Evolutionary conservation across 1,139 yeast species (phyloP), one percentile per base, ranked within the genome.

Genomic region (Saccharomyces hybrid): DNA sequence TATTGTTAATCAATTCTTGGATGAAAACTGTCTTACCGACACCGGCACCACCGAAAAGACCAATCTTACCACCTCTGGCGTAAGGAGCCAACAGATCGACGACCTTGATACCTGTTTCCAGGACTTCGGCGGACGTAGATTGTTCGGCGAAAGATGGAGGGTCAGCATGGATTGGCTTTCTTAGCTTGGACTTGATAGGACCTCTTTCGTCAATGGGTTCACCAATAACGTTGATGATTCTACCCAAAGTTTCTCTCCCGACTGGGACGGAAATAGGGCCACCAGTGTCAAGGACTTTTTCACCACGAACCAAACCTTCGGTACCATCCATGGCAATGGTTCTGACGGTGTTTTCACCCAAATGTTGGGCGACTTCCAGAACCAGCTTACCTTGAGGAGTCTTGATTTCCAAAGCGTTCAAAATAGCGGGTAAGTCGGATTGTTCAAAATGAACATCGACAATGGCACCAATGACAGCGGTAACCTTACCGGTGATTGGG

Each of bases 41-140:
- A 91, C 99, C 99, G 78, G 99, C 99, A 91, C 99, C 99, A 83
- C 99, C 99, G 88, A 93, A 93, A 75, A 93, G 86, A 85, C 99
- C 99, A 88, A 93, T 93, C 86, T 93, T 93, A 88, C 99, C 99
- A 88, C 99, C 99, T 88, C 97, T 91, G 75, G 99, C 99, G 82
- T 93, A 93, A 70, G 99, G 99, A 68, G 99, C 99, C 70, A 93
- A 86, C 75, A 93, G 84, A 77, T 93, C 99, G 80, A 93, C 99
- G 78, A 93, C 99, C 86, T 93, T 93, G 76, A 93, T 93, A 88
- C 99, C 99, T 65, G 99, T 93, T 82, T 91, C 99, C 75, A 93
- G 85, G 72, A 93, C 91, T 82, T 93, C 98, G 65, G 99, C 98
- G 67, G 85, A 79, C 70, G 99, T 93, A 64, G 98, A 89, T 82